A percentile compares a stretch with the other conserved stretches of the same genome.
Evolutionary conservation across 495 filamentous ascomycete genomes (phyloP).

Genomic region (Aspergillus heteromorphus): DNA sequence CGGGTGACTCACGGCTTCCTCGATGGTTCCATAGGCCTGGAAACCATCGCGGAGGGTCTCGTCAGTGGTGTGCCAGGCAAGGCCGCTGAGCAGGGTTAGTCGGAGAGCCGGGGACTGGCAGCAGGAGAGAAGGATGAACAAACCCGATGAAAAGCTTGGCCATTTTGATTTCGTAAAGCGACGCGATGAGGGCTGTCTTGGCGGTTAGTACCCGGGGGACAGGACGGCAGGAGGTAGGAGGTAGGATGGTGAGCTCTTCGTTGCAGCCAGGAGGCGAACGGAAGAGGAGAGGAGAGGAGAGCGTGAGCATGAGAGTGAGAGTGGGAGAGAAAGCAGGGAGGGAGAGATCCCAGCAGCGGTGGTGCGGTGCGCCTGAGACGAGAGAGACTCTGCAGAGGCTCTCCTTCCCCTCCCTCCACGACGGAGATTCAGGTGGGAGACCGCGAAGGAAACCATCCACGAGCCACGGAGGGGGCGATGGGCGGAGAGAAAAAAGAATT

Average conservation of each 20-base stretch:
- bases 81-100: slow-evolving; percentile 56
- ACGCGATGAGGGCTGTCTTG: slow-evolving; percentile 21
- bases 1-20: slow-evolving; percentile 68
- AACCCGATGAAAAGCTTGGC: slow-evolving; percentile 53
- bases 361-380: neutral
- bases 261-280: neutral
- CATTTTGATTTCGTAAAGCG: slow-evolving; percentile 45
- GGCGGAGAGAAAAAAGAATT: neutral
- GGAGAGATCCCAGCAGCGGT: neutral
- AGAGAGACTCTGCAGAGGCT: neutral
- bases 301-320: neutral
- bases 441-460: neutral
- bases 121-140: slow-evolving; percentile 13
- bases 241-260: neutral
- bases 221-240: neutral
- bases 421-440: neutral
- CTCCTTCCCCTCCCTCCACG: neutral
- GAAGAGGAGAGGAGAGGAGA: neutral
- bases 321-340: neutral
- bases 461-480: neutral
- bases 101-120: neutral
- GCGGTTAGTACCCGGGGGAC: slow-evolving; percentile 8
- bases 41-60: slow-evolving; percentile 75
- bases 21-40: slow-evolving; percentile 78
- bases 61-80: slow-evolving; percentile 97